These are phyloP conservation scores for Pseudisothecium myosuroides DNA, from an alignment of 225 moss, liverwort and hornwort species.

Conservation along the genomic window DNA sequence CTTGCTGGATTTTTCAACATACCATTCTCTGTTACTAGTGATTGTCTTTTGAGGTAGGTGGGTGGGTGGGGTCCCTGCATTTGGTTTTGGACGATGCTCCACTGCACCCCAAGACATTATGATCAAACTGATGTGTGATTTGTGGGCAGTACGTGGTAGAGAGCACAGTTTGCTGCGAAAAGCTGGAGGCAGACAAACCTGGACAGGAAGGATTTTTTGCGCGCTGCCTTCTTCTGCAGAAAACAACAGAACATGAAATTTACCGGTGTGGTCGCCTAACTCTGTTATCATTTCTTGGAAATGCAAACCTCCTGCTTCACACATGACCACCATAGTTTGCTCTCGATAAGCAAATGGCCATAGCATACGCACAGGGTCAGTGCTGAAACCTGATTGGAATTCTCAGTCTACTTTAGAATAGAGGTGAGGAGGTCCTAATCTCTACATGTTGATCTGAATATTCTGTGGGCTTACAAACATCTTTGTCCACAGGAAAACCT, in stretches of 20 bases:
- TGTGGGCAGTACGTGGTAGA: constrained; percentile 50
- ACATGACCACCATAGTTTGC: neutral
- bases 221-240: constrained; percentile 61
- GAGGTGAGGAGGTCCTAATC: neutral
- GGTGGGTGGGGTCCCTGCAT: too few relatives aligned
- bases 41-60: neutral
- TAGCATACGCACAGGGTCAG: neutral
- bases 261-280: constrained; percentile 27
- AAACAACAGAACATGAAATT: constrained; percentile 50
- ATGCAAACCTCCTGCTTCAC: neutral
- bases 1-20: neutral
- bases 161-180: constrained; percentile 38
- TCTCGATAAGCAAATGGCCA: neutral
- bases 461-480: neutral
- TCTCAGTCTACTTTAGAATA: neutral
- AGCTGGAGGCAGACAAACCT: constrained; percentile 45
- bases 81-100: neutral
- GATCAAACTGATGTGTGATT: neutral
- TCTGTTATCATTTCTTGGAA: neutral
- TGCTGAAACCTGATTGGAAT: neutral
- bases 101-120: neutral
- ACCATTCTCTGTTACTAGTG: neutral
- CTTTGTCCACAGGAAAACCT: constrained; percentile 21
- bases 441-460: neutral
- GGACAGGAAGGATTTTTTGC: constrained; percentile 66